Base-by-base conservation (phyloP, 2,329 filamentous ascomycete species). In the Ascosphaera aggregata region DNA sequence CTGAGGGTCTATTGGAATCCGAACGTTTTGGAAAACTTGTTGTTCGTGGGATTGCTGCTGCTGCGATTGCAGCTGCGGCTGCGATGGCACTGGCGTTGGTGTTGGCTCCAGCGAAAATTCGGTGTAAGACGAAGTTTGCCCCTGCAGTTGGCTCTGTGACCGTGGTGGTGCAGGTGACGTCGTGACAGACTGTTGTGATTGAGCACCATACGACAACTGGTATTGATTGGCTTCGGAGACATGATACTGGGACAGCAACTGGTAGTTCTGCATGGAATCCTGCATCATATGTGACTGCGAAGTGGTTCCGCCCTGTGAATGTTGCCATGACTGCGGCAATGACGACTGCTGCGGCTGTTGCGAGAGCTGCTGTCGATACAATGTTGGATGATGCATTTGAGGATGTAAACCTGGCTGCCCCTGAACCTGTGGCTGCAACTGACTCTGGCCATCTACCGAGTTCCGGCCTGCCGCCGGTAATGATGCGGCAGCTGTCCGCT, bases 221-320 rank as follows among this genome's bases (percentile, higher is more conserved):
- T 34, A 24, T 36, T 30, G 34, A 34, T 36, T 19, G n/a, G 24
- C 36, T 18, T 41, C 37, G 17, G 35, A 27, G 9, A 54, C 39
- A 24, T 53, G 53, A 43, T 51, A 56, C 27, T 54, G 54, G 13
- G 49, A 38, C 4, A 49, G 43, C 34, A 51, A 41, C 16, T 41
- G 42, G 39, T 52, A 54, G 3, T 44, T 42, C 40, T 53, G 53
- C 9, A 34, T 32, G 8, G 19, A 9, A 4, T 43, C 39, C 7
- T 39, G 22, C 2, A 40, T 35, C 18, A 39, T 18, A 20, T 40
- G 41, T n/a, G 41, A 32, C 9, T 41, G 41, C 22, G 35, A 16
- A n/a, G 39, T 18, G 54, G 54, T 18, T 52, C 49, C 9, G 52
- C 45, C 9, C 50, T 41, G 5, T 53, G 48, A 41, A 54, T 56